Evolutionary conservation across 345 rosid species (phyloP).

Genomic region (Crucihimalaya himalaica): DNA sequence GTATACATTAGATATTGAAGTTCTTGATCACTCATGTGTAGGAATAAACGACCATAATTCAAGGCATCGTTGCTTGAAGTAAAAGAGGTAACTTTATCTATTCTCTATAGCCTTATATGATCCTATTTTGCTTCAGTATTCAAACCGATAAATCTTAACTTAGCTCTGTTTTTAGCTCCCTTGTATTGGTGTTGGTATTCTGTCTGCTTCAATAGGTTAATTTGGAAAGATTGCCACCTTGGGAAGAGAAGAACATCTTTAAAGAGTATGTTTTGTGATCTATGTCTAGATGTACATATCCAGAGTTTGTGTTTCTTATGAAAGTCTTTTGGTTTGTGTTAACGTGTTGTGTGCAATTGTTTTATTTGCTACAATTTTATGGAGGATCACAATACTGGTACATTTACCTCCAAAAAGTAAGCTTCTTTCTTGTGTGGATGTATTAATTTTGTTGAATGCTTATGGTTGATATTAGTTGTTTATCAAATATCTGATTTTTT

Average conservation of each 20-base stretch:
- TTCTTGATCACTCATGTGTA: slow-evolving; percentile 37
- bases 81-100: slow-evolving; percentile 68
- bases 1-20: slow-evolving; percentile 6
- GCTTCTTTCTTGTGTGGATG: slow-evolving; percentile 25
- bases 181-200: background rate
- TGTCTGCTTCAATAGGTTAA: slow-evolving; percentile 55
- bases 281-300: background rate
- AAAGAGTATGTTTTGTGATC: slow-evolving; percentile 57
- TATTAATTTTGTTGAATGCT: background rate
- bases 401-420: slow-evolving; percentile 97
- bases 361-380: slow-evolving; percentile 63
- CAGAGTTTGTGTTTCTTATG: background rate
- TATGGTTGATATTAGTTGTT: background rate
- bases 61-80: slow-evolving; percentile 97
- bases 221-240: slow-evolving; percentile 84
- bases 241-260: slow-evolving; percentile 99
- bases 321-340: slow-evolving; percentile 1
- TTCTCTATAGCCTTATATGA: background rate
- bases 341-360: background rate
- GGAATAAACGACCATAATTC: slow-evolving; percentile 97
- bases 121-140: background rate
- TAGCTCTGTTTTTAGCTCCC: background rate
- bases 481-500: background rate
- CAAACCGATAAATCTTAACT: background rate
- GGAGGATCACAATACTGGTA: slow-evolving; percentile 99